A percentile compares a stretch with the other conserved stretches of the same genome.
Evolutionary conservation across 208 protist genomes (phyloP).

Genomic region (Trypanosoma cruzi): DNA sequence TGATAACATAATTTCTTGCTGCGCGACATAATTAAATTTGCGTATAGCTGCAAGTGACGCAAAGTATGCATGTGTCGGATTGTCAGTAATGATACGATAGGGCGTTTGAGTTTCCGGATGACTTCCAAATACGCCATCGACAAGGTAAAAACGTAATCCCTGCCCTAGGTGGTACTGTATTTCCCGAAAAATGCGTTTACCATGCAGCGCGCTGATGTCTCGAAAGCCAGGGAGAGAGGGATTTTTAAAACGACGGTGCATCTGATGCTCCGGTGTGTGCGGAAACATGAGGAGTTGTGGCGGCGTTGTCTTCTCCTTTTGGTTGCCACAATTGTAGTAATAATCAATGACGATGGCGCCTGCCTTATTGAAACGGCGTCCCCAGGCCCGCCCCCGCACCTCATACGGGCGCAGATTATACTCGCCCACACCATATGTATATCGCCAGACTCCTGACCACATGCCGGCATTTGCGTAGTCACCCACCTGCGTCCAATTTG

Average conservation of each 20-base stretch:
- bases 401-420: slow-evolving; percentile 89
- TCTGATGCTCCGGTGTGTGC: slow-evolving; percentile 82
- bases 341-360: slow-evolving; percentile 67
- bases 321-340: slow-evolving; percentile 21
- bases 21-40: slow-evolving; percentile 83
- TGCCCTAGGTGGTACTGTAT: slow-evolving; percentile 91
- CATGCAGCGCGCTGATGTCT: slow-evolving; percentile 70
- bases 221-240: slow-evolving; percentile 51
- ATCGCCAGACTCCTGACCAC: slow-evolving; percentile 90
- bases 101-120: slow-evolving; percentile 68
- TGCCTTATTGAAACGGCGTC: slow-evolving; percentile 50
- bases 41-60: slow-evolving; percentile 79
- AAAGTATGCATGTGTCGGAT: slow-evolving; percentile 89
- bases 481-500: slow-evolving; percentile 89
- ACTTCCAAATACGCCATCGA: slow-evolving; percentile 89
- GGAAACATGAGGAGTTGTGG: slow-evolving; percentile 70
- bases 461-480: slow-evolving; percentile 89
- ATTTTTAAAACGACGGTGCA: slow-evolving; percentile 82
- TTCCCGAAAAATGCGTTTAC: slow-evolving; percentile 87
- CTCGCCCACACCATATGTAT: slow-evolving; percentile 87
- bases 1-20: slow-evolving; percentile 85
- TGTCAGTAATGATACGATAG: slow-evolving; percentile 92
- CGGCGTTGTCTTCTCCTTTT: slow-evolving; percentile 27
- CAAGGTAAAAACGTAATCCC: slow-evolving; percentile 87
- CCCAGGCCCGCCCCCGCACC: slow-evolving; percentile 75